Conservation (phyloP, 2,329 filamentous ascomycete genomes). For the Diplocarpon mali region DNA sequence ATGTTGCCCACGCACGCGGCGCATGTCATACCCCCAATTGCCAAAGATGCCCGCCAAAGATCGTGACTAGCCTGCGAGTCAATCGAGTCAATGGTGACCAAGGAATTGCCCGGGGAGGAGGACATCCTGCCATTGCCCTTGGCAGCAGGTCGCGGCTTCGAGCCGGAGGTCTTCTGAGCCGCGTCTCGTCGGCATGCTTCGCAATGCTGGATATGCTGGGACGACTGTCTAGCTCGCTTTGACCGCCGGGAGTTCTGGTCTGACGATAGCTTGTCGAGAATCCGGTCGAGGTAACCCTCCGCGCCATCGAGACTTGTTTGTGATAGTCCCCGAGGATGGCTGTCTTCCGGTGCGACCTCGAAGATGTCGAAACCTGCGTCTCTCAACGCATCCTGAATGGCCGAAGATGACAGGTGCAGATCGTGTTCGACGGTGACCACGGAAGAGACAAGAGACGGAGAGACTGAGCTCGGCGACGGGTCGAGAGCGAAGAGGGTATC, state of each 20-base stretch:
- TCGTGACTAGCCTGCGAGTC: slow-evolving; percentile 21
- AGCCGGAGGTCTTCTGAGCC: slow-evolving; percentile 9
- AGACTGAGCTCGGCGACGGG: slow-evolving; percentile 45
- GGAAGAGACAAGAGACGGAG: slow-evolving; percentile 61
- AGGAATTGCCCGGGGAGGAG: slow-evolving; percentile 4
- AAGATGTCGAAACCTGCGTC: slow-evolving; percentile 49
- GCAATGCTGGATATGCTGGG: slow-evolving; percentile 36
- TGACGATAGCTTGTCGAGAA: slow-evolving; percentile 17
- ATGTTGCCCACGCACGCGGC: slow-evolving; percentile 40
- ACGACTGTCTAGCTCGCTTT: slow-evolving; percentile 1
- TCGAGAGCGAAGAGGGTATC: slow-evolving; percentile 39
- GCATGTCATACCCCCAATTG: slow-evolving; percentile 47
- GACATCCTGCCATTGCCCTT: slow-evolving; percentile 1
- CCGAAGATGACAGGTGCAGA: slow-evolving; percentile 31
- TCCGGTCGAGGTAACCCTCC: slow-evolving; percentile 22
- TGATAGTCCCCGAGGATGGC: background rate
- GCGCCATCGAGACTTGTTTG: slow-evolving; percentile 12
- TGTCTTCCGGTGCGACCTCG: slow-evolving; percentile 17
- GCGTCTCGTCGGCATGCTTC: slow-evolving; percentile 36
- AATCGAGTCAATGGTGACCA: slow-evolving; percentile 29
- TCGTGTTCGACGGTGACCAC: slow-evolving; percentile 51
- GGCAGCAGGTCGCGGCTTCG: background rate
- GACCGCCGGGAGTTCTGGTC: slow-evolving; percentile 11
- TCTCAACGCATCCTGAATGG: slow-evolving; percentile 38
- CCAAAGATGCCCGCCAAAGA: slow-evolving; percentile 38